Conservation (phyloP, 164 flowering plant genomes). For the Stephania yunnanensis region DNA sequence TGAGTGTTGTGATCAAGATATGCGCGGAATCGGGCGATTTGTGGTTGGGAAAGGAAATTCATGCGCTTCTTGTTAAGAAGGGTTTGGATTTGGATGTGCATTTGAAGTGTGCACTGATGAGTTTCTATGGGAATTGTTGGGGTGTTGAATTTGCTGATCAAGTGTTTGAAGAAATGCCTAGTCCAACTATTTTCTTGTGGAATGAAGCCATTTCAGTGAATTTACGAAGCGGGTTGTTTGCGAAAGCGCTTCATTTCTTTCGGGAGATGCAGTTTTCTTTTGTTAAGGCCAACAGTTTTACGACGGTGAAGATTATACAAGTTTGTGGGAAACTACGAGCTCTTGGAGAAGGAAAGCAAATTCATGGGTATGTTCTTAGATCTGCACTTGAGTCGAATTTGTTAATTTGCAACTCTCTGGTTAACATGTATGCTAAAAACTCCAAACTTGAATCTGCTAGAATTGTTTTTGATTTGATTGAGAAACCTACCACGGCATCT, state of each 20-base stretch:
- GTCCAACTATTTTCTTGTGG: conserved; percentile 34
- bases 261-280: conserved; percentile 44
- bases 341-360: conserved; percentile 47
- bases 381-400: conserved; percentile 24
- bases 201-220: conserved; percentile 38
- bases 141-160: conserved; percentile 32
- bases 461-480: conserved; percentile 46
- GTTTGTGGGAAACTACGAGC: conserved; percentile 45
- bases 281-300: conserved; percentile 25
- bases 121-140: conserved; percentile 44
- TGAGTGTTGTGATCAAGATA: conserved; percentile 29
- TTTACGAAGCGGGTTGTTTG: conserved; percentile 29
- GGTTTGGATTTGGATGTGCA: conserved; percentile 42
- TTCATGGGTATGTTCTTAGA: conserved; percentile 54
- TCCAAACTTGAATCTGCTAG: conserved; percentile 35
- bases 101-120: conserved; percentile 47
- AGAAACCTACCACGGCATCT: conserved; percentile 33
- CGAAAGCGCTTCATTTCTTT: conserved; percentile 30
- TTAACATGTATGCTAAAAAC: conserved; percentile 48
- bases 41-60: conserved; percentile 46
- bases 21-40: conserved; percentile 29
- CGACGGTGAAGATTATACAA: conserved; percentile 44
- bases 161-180: conserved; percentile 35
- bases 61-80: conserved; percentile 48
- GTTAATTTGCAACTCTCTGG: conserved; percentile 41